phyloP scores from a whole-genome alignment of 192 early-diverging fungal genomes.

The Podila epicladia region DNA sequence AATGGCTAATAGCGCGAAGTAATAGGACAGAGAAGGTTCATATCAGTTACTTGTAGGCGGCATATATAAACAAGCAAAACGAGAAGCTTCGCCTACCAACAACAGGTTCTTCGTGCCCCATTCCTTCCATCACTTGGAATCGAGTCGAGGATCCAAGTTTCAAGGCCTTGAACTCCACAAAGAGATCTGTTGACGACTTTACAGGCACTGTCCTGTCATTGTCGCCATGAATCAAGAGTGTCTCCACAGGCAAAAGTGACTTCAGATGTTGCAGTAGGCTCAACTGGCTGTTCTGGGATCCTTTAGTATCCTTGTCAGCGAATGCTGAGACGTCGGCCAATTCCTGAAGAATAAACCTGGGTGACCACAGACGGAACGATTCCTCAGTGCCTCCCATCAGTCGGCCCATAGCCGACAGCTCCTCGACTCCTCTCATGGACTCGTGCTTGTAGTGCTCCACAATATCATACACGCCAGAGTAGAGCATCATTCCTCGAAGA shows the following conservation, averaged over 20 bases:
- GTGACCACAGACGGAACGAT: constrained; percentile 27
- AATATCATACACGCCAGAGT: constrained; percentile 63
- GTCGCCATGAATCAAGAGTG: constrained; percentile 53
- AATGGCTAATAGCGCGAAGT: background rate
- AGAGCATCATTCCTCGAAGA: constrained; percentile 45
- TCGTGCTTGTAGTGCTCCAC: constrained; percentile 59
- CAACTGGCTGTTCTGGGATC: constrained; percentile 40
- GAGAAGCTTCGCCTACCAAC: constrained; percentile 15
- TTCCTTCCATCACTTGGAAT: constrained; percentile 29
- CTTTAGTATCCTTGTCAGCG: constrained; percentile 16
- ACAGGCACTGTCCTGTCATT: constrained; percentile 39
- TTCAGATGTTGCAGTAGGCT: constrained; percentile 38
- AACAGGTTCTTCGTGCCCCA: constrained; percentile 47
- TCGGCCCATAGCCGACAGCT: constrained; percentile 65
- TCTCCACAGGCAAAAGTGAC: constrained; percentile 44
- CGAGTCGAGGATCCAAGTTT: constrained; percentile 26
- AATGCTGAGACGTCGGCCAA: constrained; percentile 3
- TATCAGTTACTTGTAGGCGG: background rate
- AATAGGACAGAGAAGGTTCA: background rate
- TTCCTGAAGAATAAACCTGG: constrained; percentile 35
- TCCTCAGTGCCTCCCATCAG: constrained; percentile 57
- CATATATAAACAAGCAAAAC: constrained; percentile 1
- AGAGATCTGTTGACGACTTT: constrained; percentile 35
- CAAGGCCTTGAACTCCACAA: constrained; percentile 41
- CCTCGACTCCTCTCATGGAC: constrained; percentile 60